These are phyloP conservation scores for Drechslerella coelobrocha DNA, from an alignment of 2,329 filamentous ascomycete species.

Conservation along the genomic window DNA sequence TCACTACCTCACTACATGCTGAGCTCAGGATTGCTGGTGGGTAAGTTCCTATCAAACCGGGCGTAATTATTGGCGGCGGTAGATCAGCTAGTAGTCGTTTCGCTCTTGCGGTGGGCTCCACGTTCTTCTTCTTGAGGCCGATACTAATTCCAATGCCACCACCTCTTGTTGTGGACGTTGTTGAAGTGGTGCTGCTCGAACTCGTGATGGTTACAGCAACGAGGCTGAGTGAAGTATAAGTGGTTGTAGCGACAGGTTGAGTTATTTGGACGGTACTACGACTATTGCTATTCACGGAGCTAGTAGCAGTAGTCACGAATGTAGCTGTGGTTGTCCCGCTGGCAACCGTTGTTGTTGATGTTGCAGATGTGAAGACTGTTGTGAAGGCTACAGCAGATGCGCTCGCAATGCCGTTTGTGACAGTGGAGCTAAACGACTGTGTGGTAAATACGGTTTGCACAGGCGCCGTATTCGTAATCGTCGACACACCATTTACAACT, in stretches of 20 bases:
- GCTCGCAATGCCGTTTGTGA: neutral
- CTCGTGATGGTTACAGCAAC: constrained; percentile 6
- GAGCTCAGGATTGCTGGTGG: neutral
- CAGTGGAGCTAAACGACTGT: constrained; percentile 14
- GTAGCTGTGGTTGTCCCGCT: neutral
- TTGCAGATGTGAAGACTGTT: neutral
- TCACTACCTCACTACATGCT: neutral
- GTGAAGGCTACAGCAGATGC: constrained; percentile 2
- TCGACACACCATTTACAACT: constrained; percentile 3
- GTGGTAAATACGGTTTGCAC: neutral
- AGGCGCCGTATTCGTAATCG: neutral
- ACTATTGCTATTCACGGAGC: constrained; percentile 3
- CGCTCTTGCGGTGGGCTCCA: neutral
- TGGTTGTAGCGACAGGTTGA: constrained; percentile 10
- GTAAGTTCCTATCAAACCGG: neutral
- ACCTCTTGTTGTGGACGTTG: neutral
- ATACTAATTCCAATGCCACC: neutral
- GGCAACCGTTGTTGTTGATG: neutral
- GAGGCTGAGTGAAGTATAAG: constrained; percentile 5
- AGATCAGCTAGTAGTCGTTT: neutral
- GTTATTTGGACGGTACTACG: constrained; percentile 9
- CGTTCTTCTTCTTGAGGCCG: constrained; percentile 1
- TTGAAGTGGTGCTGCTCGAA: neutral
- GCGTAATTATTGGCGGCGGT: neutral
- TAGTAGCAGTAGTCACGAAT: neutral